Conservation (phyloP, 2,329 filamentous ascomycete genomes). For the Ceratocystis albifundus region DNA sequence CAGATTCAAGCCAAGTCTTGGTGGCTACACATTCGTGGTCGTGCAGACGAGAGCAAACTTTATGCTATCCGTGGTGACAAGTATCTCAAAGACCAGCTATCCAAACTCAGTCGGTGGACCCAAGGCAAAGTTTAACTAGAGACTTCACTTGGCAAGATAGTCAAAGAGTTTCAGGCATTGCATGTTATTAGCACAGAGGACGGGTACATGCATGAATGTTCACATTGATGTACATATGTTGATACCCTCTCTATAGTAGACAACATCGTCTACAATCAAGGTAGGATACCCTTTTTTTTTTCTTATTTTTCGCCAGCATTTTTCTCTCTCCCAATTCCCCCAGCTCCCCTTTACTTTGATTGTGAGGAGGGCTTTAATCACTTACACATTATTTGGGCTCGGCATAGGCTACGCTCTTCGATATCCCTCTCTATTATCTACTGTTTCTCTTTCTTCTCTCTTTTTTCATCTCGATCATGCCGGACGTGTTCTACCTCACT, state of each 20-base stretch:
- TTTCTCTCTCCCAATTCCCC: background rate
- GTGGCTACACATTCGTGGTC: conserved; percentile 9
- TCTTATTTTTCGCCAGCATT: background rate
- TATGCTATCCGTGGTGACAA: conserved; percentile 10
- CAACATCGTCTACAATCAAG: background rate
- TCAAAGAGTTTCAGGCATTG: background rate
- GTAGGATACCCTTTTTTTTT: conserved; percentile 12
- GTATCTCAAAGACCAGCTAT: conserved; percentile 13
- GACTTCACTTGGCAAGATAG: background rate
- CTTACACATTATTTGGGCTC: conserved; percentile 18
- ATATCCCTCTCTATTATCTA: conserved; percentile 15
- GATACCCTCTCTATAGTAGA: background rate
- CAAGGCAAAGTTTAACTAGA: background rate
- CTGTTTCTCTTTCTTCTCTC: background rate
- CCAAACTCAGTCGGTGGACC: background rate
- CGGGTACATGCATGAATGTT: background rate
- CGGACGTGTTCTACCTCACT: background rate
- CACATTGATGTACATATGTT: background rate
- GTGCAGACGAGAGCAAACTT: conserved; percentile 12
- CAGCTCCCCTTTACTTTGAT: conserved; percentile 17
- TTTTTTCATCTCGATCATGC: conserved; percentile 15
- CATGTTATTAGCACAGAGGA: background rate
- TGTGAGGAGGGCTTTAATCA: conserved; percentile 20
- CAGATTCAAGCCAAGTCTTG: conserved; percentile 11
- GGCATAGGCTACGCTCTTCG: conserved; percentile 19